Evolutionary conservation across 139 green algal genomes (phyloP), one percentile per base, ranked within the genome.

Genomic region (Pseudopediastrum boryanum): DNA sequence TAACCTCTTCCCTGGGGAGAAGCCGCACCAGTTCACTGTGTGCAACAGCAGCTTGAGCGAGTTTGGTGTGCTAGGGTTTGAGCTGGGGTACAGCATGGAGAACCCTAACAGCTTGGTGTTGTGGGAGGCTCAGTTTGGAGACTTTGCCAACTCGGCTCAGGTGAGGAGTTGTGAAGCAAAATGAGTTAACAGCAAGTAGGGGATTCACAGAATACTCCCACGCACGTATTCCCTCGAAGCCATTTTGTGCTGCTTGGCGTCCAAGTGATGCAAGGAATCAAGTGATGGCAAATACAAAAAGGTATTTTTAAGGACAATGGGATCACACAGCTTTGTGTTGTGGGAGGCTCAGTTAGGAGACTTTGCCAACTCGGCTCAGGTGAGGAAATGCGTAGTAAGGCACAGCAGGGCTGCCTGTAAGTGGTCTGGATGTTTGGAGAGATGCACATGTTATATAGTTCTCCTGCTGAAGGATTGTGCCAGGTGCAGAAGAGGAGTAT

Each of bases 61-160:
- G 88, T 99, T 94, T 79, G 95, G 95, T 51, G 93, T 99, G 61
- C 91, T 99, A 56, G 96, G 96, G 69, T 99, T 98, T 78, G 96
- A 99, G 89, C 91, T 99, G 65, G 96, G 96, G 35, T 99, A 99
- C 90, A 90, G 81, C 16, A 93, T 99, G 87, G 96, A 99, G 85
- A 95, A 94, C 85, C 96, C 96, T 72, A 99, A 99, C 88, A 91
- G 85, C 48, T 88, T 99, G 54, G 92, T 98, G 58, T 88, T 98
- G 52, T 98, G 95, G 95, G 95, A 73, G 61, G 71, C 71, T 23
- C 71, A 78, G 71, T 78, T 78, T 70, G 71, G 58, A 42, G n/a
- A 66, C 31, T 12, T 99, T 90, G 93, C 96, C 46, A 99, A 99
- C 85, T 91, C 92, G 2, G 96, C 94, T 9, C 93, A 96, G 89